These are phyloP conservation scores for Rubia balearica DNA, from an alignment of 305 asterid genomes.

Conservation along the genomic window DNA sequence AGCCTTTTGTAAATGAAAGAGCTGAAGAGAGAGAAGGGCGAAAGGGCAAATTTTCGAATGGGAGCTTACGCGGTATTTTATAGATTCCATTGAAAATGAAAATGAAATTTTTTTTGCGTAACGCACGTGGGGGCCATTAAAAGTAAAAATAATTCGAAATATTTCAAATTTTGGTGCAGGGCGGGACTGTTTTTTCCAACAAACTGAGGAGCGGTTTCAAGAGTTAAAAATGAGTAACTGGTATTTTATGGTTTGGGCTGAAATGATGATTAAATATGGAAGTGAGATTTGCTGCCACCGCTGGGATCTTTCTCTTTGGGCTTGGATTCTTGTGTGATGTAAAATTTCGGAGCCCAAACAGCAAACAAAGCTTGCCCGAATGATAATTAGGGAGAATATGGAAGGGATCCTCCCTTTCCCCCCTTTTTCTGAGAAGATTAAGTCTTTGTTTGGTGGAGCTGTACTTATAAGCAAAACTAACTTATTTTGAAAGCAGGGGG, in stretches of 20 bases:
- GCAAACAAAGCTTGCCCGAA: too few relatives aligned
- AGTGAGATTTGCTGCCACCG: neutral
- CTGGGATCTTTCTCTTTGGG: too few relatives aligned
- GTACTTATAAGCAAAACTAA: too few relatives aligned
- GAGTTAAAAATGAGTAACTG: neutral
- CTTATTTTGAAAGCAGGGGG: too few relatives aligned
- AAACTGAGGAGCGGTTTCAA: neutral
- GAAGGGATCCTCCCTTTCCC: too few relatives aligned
- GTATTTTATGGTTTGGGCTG: neutral
- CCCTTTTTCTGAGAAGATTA: too few relatives aligned
- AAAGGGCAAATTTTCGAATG: conserved; percentile 43
- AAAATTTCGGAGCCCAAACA: too few relatives aligned
- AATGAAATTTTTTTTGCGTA: neutral
- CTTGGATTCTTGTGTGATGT: too few relatives aligned
- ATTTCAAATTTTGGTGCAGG: neutral
- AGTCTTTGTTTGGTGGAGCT: too few relatives aligned
- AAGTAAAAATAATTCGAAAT: neutral
- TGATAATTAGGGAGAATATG: too few relatives aligned
- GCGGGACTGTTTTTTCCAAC: neutral
- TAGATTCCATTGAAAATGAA: conserved; percentile 3
- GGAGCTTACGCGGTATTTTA: conserved; percentile 41
- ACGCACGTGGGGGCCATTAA: conserved; percentile 11
- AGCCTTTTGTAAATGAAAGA: neutral
- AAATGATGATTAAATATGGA: neutral
- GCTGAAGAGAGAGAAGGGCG: conserved; percentile 24